Base-by-base conservation (phyloP, 2,329 filamentous ascomycete species). In the Periglandula ipomoeae region DNA sequence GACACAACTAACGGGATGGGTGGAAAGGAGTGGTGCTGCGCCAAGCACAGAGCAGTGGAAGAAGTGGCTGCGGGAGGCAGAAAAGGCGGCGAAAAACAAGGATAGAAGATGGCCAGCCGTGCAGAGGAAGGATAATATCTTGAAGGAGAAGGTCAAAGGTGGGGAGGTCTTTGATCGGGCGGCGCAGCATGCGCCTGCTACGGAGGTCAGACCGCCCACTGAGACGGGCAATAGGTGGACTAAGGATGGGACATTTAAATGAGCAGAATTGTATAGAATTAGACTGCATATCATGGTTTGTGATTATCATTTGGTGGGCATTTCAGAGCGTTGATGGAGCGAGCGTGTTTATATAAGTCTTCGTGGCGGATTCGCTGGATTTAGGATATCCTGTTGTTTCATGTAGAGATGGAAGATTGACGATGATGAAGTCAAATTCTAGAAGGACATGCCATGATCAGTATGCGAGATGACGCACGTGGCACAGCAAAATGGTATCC, bases 21-120 rank as follows among this genome's bases (percentile, higher is more conserved):
- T 78, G 2, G 63, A 65, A 49, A 66, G 70, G 37, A 73, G 70
- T 44, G 71, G 74, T 11, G 72, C 75, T 0, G 74, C 76, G 0
- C 78, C 79, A 0, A 60, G 61, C 10, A 80, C 78, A 0, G 56
- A 63, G 0, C 65, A 73, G 50, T 82, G 79, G 78, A 66, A 68
- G 41, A 53, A 62, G 47, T 82, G 79, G 79, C 65, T 82, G 5
- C 55, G 57, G 4, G 69, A 76, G 55, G 76, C 77, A 0, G 62
- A 72, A 44, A 42, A 53, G 5, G 69, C 68, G 22, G 71, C 73
- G 0, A 56, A 53, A 5, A 44, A 48, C 0, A 58, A 52, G 0
- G 55, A 70, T 2, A 58, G 60, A 15, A 23, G 47, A 0, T 80
- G 76, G 76, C 55, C 63, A 1, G 69, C 76, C 3, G 75, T 79